phyloP scores from a whole-genome alignment of 2,329 filamentous ascomycete species.

The Septoria linicola region DNA sequence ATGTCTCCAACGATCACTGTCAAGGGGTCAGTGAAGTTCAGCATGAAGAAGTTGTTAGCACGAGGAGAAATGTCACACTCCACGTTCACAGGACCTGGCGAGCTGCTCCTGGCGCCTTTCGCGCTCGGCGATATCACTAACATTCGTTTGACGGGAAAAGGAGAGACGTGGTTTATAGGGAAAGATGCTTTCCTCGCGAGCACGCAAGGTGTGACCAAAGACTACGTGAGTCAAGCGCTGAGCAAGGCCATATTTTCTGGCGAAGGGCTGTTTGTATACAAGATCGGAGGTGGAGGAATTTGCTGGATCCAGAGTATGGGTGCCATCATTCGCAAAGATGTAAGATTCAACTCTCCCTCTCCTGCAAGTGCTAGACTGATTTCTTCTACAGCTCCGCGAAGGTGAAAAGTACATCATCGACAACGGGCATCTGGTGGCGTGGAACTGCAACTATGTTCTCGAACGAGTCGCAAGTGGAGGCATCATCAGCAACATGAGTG shows the following conservation, averaged over 20 bases:
- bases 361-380: neutral
- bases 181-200: slow-evolving; percentile 82
- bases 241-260: slow-evolving; percentile 92
- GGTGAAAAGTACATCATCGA: slow-evolving; percentile 86
- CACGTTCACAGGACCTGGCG: slow-evolving; percentile 83
- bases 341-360: slow-evolving; percentile 48
- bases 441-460: slow-evolving; percentile 92
- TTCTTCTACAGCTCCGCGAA: slow-evolving; percentile 46
- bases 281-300: slow-evolving; percentile 75
- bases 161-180: slow-evolving; percentile 78
- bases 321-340: slow-evolving; percentile 91
- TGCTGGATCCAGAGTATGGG: slow-evolving; percentile 92
- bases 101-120: slow-evolving; percentile 78
- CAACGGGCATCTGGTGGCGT: slow-evolving; percentile 67
- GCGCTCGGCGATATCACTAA: slow-evolving; percentile 82
- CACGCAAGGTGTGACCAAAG: slow-evolving; percentile 83
- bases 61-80: slow-evolving; percentile 78
- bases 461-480: slow-evolving; percentile 88
- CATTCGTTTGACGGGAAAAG: slow-evolving; percentile 63
- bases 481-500: slow-evolving; percentile 80
- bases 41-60: slow-evolving; percentile 83
- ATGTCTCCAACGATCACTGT: slow-evolving; percentile 89
- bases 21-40: slow-evolving; percentile 79
- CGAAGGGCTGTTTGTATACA: slow-evolving; percentile 88
- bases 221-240: slow-evolving; percentile 78